Percentiles rank a stretch among this genome's conserved stretches.
Conservation (phyloP, 163 green algal species). For the Chlorella variabilis region DNA sequence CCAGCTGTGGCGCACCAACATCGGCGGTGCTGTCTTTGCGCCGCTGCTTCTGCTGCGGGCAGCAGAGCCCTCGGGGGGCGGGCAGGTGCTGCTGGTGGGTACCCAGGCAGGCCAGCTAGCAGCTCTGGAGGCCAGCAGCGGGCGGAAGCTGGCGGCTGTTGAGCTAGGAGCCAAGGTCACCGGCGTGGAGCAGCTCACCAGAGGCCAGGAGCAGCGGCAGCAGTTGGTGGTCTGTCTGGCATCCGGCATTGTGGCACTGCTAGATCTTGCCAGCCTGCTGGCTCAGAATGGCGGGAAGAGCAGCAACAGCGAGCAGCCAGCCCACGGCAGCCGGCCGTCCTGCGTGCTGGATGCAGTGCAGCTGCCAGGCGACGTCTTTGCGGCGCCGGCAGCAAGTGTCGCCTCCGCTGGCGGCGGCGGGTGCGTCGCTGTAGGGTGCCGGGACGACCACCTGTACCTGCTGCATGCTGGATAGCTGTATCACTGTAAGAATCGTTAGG, state of each 20-base stretch:
- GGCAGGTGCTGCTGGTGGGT: conserved; percentile 8
- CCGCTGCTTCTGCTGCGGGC: neutral
- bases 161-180: neutral
- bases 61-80: neutral
- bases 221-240: neutral
- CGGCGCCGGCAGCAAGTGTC: neutral
- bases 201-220: neutral
- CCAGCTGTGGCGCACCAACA: neutral
- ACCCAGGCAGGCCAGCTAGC: neutral
- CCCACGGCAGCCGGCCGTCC: neutral
- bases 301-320: neutral
- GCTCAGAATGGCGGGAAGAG: neutral
- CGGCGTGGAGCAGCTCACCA: neutral
- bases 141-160: neutral
- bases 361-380: conserved; percentile 36
- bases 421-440: conserved; percentile 26
- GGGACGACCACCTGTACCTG: conserved; percentile 45
- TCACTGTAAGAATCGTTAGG: neutral
- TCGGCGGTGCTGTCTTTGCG: neutral
- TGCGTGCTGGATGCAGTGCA: conserved; percentile 15
- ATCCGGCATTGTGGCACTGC: neutral
- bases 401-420: neutral
- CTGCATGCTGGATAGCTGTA: neutral
- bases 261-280: neutral
- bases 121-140: neutral